Evolutionary conservation across 768 basidiomycete species (phyloP).

Genomic region (Dacryopinax primogenitus): DNA sequence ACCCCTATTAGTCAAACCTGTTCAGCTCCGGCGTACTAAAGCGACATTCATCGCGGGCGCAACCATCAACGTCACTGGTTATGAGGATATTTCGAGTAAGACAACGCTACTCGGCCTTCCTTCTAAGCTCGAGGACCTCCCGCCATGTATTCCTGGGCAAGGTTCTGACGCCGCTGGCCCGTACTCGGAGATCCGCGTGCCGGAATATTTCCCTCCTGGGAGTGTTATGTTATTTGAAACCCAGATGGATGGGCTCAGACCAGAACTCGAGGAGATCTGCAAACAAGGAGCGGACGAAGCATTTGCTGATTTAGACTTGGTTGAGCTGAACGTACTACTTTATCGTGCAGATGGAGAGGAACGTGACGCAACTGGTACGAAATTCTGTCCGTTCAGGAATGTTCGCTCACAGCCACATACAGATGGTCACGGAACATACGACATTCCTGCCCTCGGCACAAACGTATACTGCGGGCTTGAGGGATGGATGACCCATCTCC

Average conservation of each 20-base stretch:
- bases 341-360: conserved; percentile 86
- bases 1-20: conserved; percentile 50
- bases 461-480: conserved; percentile 88
- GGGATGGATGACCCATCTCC: conserved; percentile 89
- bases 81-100: conserved; percentile 40
- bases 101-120: conserved; percentile 58
- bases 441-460: conserved; percentile 58
- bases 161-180: conserved; percentile 54
- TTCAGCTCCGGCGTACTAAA: conserved; percentile 67
- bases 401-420: conserved; percentile 41
- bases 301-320: conserved; percentile 57
- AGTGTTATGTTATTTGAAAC: conserved; percentile 90
- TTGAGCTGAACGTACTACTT: conserved; percentile 81
- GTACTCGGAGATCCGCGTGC: conserved; percentile 67
- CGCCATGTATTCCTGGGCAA: conserved; percentile 44
- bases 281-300: conserved; percentile 55
- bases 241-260: conserved; percentile 58
- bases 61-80: conserved; percentile 52
- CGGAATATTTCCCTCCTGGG: conserved; percentile 88
- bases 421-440: conserved; percentile 47
- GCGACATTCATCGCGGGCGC: conserved; percentile 75
- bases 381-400: not conserved
- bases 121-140: conserved; percentile 51
- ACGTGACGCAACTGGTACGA: conserved; percentile 57
- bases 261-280: conserved; percentile 61